Evolutionary conservation across 768 basidiomycete genomes (phyloP), one percentile per base, ranked within the genome.

Genomic region (Coprinellus aureogranulatus): DNA sequence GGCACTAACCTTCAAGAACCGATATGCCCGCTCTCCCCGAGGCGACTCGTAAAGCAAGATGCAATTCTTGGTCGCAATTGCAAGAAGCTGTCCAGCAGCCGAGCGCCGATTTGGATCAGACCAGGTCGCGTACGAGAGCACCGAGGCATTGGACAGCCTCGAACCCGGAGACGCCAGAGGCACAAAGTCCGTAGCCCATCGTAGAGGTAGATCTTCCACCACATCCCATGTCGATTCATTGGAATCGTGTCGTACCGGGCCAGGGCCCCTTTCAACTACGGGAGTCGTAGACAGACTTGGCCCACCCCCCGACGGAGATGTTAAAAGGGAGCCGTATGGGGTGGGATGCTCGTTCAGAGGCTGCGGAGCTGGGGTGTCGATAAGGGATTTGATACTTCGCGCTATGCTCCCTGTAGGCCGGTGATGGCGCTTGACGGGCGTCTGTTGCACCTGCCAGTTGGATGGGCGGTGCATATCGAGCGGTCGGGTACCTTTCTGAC

Each of bases 171-270:
- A 71, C 4, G 89, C 89, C n/a, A 94, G 79, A 0, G 89, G 86
- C 2, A 90, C 88, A 65, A 82, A 93, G 68, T 94, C 92, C 0
- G 87, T 88, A n/a, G 90, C 89, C 92, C 92, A 94, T 30, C 89
- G 82, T 45, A 92, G 64, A 1, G 90, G 88, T 9, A 89, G 72
- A 47, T 84, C 82, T 12, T 92, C 90, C 0, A 91, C 77, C 5
- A 91, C 65, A 67, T 92, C 90, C 90, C 90, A 87, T 28, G 73
- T 76, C 12, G 82, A 78, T 48, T 84, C 83, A 45, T 72, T 73
- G 10, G 78, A 71, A 30, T 76, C 63, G 26, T 72, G 58, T 34
- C 66, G 63, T 44, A 70, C 48, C 64, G 68, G 62, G 53, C 49
- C 62, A 10, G 55, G 54, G 23, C 59, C 54, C 52, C 54, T 59